Conservation (phyloP, 1,284 basidiomycete genomes). For the Naganishia albida region DNA sequence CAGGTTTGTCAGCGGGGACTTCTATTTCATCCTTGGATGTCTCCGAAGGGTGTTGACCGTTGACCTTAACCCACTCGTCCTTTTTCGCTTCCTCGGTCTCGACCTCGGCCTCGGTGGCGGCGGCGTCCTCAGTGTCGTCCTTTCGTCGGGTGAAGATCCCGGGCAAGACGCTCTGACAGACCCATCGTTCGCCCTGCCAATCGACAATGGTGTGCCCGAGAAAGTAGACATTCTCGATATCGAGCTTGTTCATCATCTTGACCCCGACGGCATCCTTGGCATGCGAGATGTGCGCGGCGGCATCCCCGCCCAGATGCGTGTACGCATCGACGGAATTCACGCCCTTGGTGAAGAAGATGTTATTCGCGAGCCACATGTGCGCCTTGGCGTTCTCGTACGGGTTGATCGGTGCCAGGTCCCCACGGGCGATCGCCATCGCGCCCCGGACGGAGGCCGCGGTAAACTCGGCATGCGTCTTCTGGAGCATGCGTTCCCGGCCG, state of each 20-base stretch:
- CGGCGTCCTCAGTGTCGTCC: conserved; percentile 42
- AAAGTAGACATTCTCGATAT: conserved; percentile 75
- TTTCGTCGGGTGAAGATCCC: conserved; percentile 58
- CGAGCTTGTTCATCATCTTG: conserved; percentile 58
- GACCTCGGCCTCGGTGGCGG: conserved; percentile 37
- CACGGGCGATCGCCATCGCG: conserved; percentile 58
- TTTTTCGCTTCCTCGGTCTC: conserved; percentile 45
- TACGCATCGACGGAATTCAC: conserved; percentile 61
- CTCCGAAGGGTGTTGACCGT: conserved; percentile 70
- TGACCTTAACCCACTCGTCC: conserved; percentile 52
- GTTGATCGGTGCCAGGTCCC: conserved; percentile 60
- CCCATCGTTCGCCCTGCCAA: conserved; percentile 62
- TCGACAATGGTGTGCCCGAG: conserved; percentile 67
- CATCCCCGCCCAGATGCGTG: conserved; percentile 60
- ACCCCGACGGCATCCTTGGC: conserved; percentile 62
- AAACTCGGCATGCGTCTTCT: conserved; percentile 60
- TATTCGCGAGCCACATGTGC: conserved; percentile 61
- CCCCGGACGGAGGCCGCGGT: conserved; percentile 58
- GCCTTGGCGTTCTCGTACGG: conserved; percentile 59
- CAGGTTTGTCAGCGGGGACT: conserved; percentile 68
- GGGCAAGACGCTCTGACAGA: conserved; percentile 61
- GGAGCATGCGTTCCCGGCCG: conserved; percentile 59
- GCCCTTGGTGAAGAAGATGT: conserved; percentile 62
- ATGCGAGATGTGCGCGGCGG: conserved; percentile 60
- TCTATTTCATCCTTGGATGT: conserved; percentile 61